These are phyloP conservation scores for Paracamarosporium sp. DNA, from an alignment of 2,329 filamentous ascomycete species.

Conservation along the genomic window DNA sequence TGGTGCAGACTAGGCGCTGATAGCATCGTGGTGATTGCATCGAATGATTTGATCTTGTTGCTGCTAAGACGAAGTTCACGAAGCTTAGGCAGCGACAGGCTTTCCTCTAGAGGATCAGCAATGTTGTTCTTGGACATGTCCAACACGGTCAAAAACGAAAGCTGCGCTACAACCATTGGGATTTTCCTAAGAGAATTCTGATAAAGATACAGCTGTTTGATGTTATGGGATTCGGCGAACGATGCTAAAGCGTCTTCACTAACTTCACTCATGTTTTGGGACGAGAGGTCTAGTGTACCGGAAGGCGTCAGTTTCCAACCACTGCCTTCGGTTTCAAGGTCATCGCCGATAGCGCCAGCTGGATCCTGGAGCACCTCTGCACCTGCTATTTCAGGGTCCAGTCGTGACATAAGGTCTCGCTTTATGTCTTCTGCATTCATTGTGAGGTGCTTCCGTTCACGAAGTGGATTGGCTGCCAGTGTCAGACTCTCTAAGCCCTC, in stretches of 20 bases:
- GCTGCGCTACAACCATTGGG: slow-evolving; percentile 73
- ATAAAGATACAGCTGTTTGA: slow-evolving; percentile 71
- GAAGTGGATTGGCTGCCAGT: slow-evolving; percentile 86
- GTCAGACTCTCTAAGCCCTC: slow-evolving; percentile 75
- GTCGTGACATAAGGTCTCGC: slow-evolving; percentile 69
- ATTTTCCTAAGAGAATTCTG: slow-evolving; percentile 77
- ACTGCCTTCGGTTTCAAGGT: slow-evolving; percentile 5
- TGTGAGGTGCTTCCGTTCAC: slow-evolving; percentile 84
- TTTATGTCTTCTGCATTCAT: slow-evolving; percentile 85
- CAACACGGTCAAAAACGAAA: slow-evolving; percentile 72
- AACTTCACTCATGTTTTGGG: slow-evolving; percentile 47
- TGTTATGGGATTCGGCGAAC: slow-evolving; percentile 54
- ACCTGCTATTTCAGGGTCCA: slow-evolving; percentile 59
- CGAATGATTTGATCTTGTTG: slow-evolving; percentile 73
- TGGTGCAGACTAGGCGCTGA: slow-evolving; percentile 77
- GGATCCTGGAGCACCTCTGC: slow-evolving; percentile 4
- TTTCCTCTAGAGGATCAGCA: slow-evolving; percentile 37
- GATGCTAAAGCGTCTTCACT: slow-evolving; percentile 47
- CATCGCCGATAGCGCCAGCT: slow-evolving; percentile 12
- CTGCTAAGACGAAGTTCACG: slow-evolving; percentile 77
- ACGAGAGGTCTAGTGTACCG: slow-evolving; percentile 52
- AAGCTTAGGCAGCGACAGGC: slow-evolving; percentile 74
- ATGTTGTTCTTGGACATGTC: slow-evolving; percentile 82
- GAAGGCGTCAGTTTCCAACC: slow-evolving; percentile 42
- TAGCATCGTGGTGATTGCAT: slow-evolving; percentile 69